Conservation (phyloP, 1,284 basidiomycete genomes). For the Trichosporon sp. region DNA sequence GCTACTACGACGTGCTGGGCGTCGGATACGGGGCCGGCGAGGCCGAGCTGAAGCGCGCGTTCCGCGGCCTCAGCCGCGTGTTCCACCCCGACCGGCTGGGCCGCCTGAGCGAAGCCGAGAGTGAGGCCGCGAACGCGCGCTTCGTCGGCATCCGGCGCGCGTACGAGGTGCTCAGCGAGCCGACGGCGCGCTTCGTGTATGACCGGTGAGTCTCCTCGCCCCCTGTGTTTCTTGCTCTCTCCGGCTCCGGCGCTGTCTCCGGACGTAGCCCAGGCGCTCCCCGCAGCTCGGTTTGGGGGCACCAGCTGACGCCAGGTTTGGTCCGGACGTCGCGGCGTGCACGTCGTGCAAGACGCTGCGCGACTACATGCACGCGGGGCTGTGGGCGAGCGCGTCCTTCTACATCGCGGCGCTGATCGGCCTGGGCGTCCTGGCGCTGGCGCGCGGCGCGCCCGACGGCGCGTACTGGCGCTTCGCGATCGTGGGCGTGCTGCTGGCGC, state of each 20-base stretch:
- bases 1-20: conserved; percentile 69
- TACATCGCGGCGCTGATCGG: conserved; percentile 9
- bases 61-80: conserved; percentile 61
- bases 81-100: conserved; percentile 77
- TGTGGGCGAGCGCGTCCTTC: conserved; percentile 1
- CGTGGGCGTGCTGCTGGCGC: conserved; percentile 59
- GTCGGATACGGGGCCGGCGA: conserved; percentile 62
- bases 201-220: conserved; percentile 57
- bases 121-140: conserved; percentile 46
- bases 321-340: conserved; percentile 10
- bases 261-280: no score
- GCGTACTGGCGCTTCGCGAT: conserved; percentile 70
- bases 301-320: conserved; percentile 13
- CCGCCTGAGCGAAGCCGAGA: conserved; percentile 49
- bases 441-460: conserved; percentile 60
- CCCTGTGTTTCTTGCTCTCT: not conserved
- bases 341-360: conserved; percentile 6
- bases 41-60: conserved; percentile 63
- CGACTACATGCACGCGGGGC: conserved; percentile 11
- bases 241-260: not conserved
- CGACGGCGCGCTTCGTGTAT: conserved; percentile 75
- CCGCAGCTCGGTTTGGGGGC: no score
- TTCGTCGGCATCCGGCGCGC: conserved; percentile 72
- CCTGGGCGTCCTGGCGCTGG: conserved; percentile 29
- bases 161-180: conserved; percentile 74